Evolutionary conservation across 2,329 filamentous ascomycete genomes (phyloP).

Genomic region (Fusarium xyrophilum): DNA sequence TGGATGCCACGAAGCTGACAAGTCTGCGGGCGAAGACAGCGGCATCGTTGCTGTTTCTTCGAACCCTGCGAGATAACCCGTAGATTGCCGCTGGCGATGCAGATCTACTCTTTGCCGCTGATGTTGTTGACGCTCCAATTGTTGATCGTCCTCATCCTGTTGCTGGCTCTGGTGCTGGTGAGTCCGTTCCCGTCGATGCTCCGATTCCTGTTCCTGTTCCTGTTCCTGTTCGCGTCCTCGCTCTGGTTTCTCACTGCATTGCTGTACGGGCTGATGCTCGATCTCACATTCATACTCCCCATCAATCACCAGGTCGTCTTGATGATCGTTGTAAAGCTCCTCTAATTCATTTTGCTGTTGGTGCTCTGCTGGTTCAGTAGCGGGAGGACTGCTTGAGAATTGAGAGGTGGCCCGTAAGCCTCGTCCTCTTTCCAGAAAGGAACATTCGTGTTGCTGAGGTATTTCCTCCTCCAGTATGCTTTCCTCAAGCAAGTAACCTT

Average conservation of each 20-base stretch:
- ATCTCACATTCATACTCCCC: neutral
- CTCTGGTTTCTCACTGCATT: neutral
- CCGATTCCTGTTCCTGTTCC: neutral
- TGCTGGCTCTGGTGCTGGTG: neutral
- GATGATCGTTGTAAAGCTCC: neutral
- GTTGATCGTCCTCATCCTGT: neutral
- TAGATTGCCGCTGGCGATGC: neutral
- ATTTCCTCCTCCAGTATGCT: neutral
- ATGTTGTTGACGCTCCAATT: neutral
- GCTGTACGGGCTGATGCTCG: neutral
- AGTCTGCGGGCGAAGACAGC: neutral
- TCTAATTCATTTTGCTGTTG: neutral
- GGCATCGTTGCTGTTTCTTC: neutral
- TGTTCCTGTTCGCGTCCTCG: neutral
- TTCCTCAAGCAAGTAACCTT: neutral
- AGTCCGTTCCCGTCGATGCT: neutral
- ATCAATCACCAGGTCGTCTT: neutral
- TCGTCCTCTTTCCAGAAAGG: neutral
- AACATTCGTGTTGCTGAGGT: neutral
- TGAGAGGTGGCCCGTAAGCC: neutral
- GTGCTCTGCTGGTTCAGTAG: neutral
- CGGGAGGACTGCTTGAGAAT: neutral
- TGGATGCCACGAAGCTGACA: neutral
- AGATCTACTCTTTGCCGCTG: neutral
- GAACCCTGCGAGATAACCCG: accelerated